phyloP scores from a whole-genome alignment of 495 filamentous ascomycete species.

The Hypoxylon cercidicola region DNA sequence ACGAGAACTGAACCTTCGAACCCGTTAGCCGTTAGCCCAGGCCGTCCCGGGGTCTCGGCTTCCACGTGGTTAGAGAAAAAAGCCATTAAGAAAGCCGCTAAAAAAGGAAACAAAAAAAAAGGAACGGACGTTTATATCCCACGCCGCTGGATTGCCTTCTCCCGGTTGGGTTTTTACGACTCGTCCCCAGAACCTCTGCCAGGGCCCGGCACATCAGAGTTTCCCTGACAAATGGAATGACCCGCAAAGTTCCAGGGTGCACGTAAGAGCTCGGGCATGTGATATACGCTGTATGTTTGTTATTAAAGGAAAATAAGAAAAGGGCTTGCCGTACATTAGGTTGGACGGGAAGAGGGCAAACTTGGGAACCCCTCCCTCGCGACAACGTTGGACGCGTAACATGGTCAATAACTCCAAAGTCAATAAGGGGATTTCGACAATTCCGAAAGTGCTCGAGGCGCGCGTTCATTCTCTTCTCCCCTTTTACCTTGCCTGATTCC shows the following conservation, averaged over 20 bases:
- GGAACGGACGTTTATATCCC: conserved; percentile 5
- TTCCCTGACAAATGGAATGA: conserved; percentile 40
- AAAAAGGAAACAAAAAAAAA: background rate
- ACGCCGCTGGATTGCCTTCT: conserved; percentile 20
- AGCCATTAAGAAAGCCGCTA: background rate
- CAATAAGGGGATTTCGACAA: conserved; percentile 10
- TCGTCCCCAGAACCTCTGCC: conserved; percentile 29
- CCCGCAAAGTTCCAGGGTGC: conserved; percentile 19
- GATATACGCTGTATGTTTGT: conserved; percentile 28
- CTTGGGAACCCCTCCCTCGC: conserved; percentile 15
- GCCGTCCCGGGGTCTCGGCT: conserved; percentile 34
- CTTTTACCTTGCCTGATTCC: background rate
- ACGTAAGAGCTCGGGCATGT: conserved; percentile 24
- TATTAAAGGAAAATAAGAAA: background rate
- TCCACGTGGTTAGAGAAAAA: conserved; percentile 38
- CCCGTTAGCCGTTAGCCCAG: background rate
- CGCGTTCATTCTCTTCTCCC: background rate
- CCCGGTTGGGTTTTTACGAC: conserved; percentile 18
- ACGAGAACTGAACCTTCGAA: conserved; percentile 6
- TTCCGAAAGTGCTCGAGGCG: too few species aligned
- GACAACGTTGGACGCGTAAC: conserved; percentile 35
- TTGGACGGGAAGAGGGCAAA: conserved; percentile 24
- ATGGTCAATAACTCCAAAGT: conserved; percentile 28
- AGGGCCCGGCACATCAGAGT: conserved; percentile 26
- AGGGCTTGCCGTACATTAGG: background rate